Evolutionary conservation across 164 flowering plant genomes (phyloP), one percentile per base, ranked within the genome.

Genomic region (Vitis vinifera): DNA sequence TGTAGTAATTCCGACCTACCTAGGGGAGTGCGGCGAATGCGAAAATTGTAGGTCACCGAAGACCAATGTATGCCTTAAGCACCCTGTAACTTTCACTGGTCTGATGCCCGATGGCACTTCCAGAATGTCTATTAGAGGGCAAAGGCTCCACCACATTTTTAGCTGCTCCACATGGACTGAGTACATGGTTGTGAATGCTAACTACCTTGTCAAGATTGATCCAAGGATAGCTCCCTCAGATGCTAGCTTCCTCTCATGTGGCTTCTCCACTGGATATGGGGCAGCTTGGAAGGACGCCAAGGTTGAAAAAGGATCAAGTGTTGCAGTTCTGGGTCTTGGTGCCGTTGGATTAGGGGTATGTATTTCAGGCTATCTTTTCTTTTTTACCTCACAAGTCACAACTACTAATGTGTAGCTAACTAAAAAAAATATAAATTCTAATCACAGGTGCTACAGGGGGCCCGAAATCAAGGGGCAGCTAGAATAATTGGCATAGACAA

Each of bases 251-350:
- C 0, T 73, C 16, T 68, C 76, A 0, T 73, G 76, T 58, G 76
- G 76, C 8, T 73, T 68, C 50, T 55, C 76, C 2, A 56, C 73
- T 58, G 77, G 77, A 3, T 80, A 73, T 66, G 89, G 89, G 0
- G 79, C 78, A 0, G 69, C 82, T 1, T 82, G 83, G 86, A 84
- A 77, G 76, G 83, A 72, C 53, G 82, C 77, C 8, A 37, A 52
- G 47, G 79, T 82, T 58, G 73, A 78, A 10, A 70, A 64, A 60
- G 88, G 83, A 0, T 84, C 90, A 8, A 73, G 49, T 15, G 85
- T 84, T 2, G 90, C 84, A 55, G 80, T 84, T 55, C 65, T 81
- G 0, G 90, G 88, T 17, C 88, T 86, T 47, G 90, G 90, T 31
- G 80, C 76, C 16, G 87, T 84, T 59, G 88, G 90, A 50, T 68